A percentile compares a stretch with the other conserved stretches of the same genome.
phyloP scores from a whole-genome alignment of 257 asterid genomes.

The Nicotiana knightiana region DNA sequence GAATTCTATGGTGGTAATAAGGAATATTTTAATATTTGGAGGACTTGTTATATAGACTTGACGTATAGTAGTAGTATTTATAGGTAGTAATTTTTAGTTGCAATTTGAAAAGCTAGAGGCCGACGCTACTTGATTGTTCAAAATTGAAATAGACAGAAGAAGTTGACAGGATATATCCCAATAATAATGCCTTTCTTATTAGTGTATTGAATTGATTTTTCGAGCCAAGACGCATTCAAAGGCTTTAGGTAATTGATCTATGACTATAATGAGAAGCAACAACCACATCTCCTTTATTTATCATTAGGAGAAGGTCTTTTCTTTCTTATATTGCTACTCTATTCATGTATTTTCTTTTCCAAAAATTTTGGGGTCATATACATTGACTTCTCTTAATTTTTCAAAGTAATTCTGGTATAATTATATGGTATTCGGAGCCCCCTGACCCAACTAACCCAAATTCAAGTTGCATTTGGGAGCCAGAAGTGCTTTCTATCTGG shows the following conservation, averaged over 20 bases:
- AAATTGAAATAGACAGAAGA: not conserved
- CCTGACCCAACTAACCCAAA: too few relatives aligned
- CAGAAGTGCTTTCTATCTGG: too few relatives aligned
- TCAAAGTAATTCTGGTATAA: too few relatives aligned
- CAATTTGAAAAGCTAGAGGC: not conserved
- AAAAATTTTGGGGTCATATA: not conserved
- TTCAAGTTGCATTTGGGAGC: too few relatives aligned
- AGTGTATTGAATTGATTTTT: not conserved
- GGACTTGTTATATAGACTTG: not conserved
- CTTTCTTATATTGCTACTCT: not conserved
- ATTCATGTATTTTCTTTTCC: not conserved
- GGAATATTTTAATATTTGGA: not conserved
- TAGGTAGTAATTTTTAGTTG: not conserved
- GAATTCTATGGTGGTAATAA: not conserved
- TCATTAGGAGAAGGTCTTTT: not conserved
- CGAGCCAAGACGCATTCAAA: not conserved
- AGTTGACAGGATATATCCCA: not conserved
- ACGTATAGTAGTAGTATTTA: not conserved
- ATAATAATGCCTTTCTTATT: not conserved
- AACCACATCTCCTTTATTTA: not conserved
- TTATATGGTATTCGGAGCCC: too few relatives aligned
- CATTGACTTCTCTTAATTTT: not conserved
- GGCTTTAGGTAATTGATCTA: not conserved
- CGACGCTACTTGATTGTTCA: not conserved
- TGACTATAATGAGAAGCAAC: conserved; percentile 8